Conservation (phyloP, 192 early-diverging fungal genomes). For the Thamnidium elegans region DNA sequence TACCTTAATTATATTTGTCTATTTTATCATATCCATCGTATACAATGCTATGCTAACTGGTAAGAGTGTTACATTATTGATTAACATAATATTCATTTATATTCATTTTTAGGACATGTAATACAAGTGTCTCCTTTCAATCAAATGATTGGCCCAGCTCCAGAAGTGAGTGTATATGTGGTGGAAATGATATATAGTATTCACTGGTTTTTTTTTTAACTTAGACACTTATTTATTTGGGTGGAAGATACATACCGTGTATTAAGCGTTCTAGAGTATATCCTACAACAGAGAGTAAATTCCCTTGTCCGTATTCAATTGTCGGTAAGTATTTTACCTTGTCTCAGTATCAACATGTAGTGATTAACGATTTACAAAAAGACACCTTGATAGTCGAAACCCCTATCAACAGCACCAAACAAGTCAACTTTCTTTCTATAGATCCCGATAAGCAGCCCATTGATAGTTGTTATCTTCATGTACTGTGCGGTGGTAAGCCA, state of each 20-base stretch:
- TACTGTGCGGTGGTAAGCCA: background rate
- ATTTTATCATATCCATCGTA: background rate
- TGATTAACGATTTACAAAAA: too few relatives aligned
- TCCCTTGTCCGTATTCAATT: background rate
- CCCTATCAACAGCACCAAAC: too few relatives aligned
- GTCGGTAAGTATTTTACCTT: background rate
- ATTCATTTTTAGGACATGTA: background rate
- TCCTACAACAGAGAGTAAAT: background rate
- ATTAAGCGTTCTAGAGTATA: background rate
- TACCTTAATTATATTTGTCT: background rate
- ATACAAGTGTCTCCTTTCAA: constrained; percentile 4
- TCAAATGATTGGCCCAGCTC: background rate
- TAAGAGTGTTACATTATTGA: background rate
- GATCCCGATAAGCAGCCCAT: too few relatives aligned
- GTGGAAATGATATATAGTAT: background rate
- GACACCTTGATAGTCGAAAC: background rate
- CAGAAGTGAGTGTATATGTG: background rate
- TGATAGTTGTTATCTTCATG: background rate
- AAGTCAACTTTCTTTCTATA: too few relatives aligned
- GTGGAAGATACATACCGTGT: background rate
- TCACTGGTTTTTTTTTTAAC: background rate
- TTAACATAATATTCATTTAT: background rate
- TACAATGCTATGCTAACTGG: background rate
- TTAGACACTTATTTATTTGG: constrained; percentile 1
- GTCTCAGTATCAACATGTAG: too few relatives aligned